A percentile compares a stretch with the other conserved stretches of the same genome.
phyloP scores from a whole-genome alignment of 2,329 filamentous ascomycete genomes.

The Neurospora crassa region DNA sequence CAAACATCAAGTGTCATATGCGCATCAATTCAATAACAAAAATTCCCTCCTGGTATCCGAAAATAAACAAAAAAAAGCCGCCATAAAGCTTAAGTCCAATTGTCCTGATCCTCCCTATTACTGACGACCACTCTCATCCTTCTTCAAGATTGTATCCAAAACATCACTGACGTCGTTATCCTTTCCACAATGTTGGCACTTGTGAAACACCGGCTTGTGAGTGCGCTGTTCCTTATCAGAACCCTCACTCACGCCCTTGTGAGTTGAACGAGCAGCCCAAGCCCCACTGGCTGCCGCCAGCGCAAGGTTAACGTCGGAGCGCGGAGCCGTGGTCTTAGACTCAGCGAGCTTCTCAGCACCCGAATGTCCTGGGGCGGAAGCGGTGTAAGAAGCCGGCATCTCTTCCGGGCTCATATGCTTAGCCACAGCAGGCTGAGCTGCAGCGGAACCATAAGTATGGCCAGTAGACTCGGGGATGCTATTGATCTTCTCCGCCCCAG shows the following conservation, averaged over 20 bases:
- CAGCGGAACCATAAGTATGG: background rate
- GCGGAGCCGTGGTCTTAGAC: background rate
- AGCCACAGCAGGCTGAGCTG: background rate
- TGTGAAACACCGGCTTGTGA: constrained; percentile 5
- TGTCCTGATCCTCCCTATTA: background rate
- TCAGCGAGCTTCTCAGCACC: background rate
- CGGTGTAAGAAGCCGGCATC: constrained; percentile 7
- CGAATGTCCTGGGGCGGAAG: background rate
- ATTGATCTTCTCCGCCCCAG: background rate
- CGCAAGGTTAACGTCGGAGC: background rate
- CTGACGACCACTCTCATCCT: background rate
- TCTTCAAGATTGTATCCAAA: constrained; percentile 1
- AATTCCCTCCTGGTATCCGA: background rate
- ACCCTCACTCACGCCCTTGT: background rate
- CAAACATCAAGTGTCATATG: background rate
- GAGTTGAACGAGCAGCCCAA: constrained; percentile 6
- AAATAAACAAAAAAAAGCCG: background rate
- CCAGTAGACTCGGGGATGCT: background rate
- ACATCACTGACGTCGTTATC: constrained; percentile 16
- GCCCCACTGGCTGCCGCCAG: constrained; percentile 13
- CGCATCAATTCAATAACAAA: background rate
- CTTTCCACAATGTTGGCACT: constrained; percentile 14
- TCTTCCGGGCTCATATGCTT: constrained; percentile 7
- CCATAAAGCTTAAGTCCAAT: background rate
- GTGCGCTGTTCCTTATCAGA: background rate